phyloP scores from a whole-genome alignment of 495 filamentous ascomycete genomes.

The Aspergillus nidulans region DNA sequence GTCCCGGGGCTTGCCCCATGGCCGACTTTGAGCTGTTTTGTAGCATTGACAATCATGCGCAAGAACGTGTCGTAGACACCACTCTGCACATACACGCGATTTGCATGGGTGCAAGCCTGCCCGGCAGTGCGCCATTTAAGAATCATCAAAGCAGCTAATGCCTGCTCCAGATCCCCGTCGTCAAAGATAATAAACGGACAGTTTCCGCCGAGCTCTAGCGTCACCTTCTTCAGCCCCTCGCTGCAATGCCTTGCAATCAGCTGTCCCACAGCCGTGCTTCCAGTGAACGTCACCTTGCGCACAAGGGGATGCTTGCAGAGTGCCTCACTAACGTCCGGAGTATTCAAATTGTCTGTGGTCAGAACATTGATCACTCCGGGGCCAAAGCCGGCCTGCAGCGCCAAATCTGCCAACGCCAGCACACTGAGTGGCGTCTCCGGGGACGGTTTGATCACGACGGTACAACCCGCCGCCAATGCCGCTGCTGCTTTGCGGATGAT shows the following conservation, averaged over 20 bases:
- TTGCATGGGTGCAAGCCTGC: conserved; percentile 60
- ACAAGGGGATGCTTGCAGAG: conserved; percentile 18
- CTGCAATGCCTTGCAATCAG: conserved; percentile 42
- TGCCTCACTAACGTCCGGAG: conserved; percentile 23
- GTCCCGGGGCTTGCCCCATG: conserved; percentile 57
- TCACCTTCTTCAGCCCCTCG: conserved; percentile 68
- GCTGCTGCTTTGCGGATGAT: conserved; percentile 63
- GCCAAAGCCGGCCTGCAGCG: conserved; percentile 49
- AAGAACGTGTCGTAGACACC: conserved; percentile 30
- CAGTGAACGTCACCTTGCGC: conserved; percentile 50
- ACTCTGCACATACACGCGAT: conserved; percentile 55
- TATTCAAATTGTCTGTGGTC: conserved; percentile 17
- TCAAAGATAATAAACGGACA: conserved; percentile 81
- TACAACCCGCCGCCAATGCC: conserved; percentile 68
- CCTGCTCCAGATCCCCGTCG: conserved; percentile 78
- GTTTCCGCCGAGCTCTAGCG: conserved; percentile 87
- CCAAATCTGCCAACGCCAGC: conserved; percentile 49
- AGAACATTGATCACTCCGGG: conserved; percentile 18
- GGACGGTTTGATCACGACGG: conserved; percentile 57
- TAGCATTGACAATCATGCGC: conserved; percentile 53
- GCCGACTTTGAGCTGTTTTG: conserved; percentile 63
- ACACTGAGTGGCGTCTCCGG: conserved; percentile 56
- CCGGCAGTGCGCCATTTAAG: conserved; percentile 48
- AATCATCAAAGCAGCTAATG: conserved; percentile 65
- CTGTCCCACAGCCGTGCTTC: conserved; percentile 27